These are phyloP conservation scores for Trichoderma semiorbis DNA, from an alignment of 2,329 filamentous ascomycete genomes.

Conservation along the genomic window DNA sequence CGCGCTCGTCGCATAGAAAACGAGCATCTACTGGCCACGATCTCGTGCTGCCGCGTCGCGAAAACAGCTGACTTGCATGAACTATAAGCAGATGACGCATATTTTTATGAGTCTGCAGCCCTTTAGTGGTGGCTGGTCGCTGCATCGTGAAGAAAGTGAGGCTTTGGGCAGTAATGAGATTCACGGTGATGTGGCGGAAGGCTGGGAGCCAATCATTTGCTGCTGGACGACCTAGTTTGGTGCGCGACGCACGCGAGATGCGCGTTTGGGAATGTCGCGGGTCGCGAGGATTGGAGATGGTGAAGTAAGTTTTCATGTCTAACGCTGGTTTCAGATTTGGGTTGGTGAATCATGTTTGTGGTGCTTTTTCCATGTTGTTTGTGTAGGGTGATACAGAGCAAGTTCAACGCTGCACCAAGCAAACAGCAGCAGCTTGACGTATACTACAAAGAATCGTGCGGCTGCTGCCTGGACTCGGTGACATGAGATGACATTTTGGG, in stretches of 20 bases:
- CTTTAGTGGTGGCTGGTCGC: neutral
- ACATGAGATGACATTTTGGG: neutral
- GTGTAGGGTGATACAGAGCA: neutral
- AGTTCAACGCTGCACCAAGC: neutral
- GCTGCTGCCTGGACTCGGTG: neutral
- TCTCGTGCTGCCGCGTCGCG: conserved; percentile 22
- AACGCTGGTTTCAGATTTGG: neutral
- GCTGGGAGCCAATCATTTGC: conserved; percentile 6
- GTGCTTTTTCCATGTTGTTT: neutral
- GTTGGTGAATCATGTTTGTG: no score
- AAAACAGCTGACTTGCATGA: conserved; percentile 24
- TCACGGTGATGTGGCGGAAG: neutral
- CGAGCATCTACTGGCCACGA: neutral
- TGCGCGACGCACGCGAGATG: conserved; percentile 10
- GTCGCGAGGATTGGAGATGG: neutral
- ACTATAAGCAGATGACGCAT: conserved; percentile 6
- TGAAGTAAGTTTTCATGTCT: neutral
- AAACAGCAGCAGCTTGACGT: neutral
- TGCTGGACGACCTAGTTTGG: neutral
- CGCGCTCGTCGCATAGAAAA: conserved; percentile 12
- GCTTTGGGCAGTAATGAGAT: conserved; percentile 13
- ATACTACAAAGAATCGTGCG: neutral
- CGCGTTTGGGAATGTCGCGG: conserved; percentile 8
- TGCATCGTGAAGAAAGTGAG: neutral
- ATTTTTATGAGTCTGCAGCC: neutral